phyloP scores from a whole-genome alignment of 2,329 filamentous ascomycete species.

The Talaromyces rugulosus region DNA sequence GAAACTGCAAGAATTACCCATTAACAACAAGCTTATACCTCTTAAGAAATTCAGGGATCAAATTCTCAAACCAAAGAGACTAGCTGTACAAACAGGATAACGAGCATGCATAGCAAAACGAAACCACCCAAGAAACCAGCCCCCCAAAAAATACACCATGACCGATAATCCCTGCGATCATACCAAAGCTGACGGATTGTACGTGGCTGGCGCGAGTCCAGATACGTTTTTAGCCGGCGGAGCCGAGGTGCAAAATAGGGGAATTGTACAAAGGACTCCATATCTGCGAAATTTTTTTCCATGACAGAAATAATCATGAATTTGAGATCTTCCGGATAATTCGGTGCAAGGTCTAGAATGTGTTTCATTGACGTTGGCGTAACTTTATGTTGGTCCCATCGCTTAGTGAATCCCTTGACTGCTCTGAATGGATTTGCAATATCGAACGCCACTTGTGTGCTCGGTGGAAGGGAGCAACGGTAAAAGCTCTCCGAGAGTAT shows the following conservation, averaged over 20 bases:
- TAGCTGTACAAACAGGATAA: slow-evolving; percentile 2
- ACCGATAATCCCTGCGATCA: slow-evolving; percentile 8
- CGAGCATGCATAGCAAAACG: background rate
- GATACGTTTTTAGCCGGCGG: slow-evolving; percentile 1
- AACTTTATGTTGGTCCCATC: background rate
- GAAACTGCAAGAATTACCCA: background rate
- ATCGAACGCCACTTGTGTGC: background rate
- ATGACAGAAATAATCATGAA: slow-evolving; percentile 4
- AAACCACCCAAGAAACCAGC: slow-evolving; percentile 2
- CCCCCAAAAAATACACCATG: slow-evolving; percentile 8
- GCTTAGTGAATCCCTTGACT: background rate
- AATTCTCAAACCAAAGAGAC: background rate
- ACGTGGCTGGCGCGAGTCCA: slow-evolving; percentile 3
- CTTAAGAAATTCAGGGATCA: background rate
- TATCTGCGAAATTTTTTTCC: background rate
- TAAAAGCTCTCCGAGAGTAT: slow-evolving; percentile 8
- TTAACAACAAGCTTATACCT: background rate
- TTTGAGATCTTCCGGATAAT: slow-evolving; percentile 5
- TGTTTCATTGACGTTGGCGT: slow-evolving; percentile 2
- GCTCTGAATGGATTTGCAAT: background rate
- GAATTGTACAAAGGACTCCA: slow-evolving; percentile 2
- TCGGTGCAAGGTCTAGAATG: background rate
- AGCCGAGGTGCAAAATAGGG: slow-evolving; percentile 5
- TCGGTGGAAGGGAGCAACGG: background rate
- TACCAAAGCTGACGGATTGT: slow-evolving; percentile 2